Evolutionary conservation across 106 monocot genomes (phyloP), one percentile per base, ranked within the genome.

Genomic region (Allium cepa): DNA sequence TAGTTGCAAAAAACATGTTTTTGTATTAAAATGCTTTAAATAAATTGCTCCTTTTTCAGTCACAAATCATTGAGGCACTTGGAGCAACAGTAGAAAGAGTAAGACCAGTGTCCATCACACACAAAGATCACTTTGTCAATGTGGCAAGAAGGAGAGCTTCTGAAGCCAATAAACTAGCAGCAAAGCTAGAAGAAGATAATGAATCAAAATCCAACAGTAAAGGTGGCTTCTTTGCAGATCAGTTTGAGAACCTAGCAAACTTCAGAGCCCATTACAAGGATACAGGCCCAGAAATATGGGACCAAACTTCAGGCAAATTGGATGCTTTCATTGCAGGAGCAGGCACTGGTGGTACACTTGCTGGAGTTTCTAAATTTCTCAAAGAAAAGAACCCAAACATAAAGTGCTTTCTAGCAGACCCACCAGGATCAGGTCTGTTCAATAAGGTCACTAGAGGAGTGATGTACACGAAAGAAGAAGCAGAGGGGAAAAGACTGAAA

Each of bases 361-460:
- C 97, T 64, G 97, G 97, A 77, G 70, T 99, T 66, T 99, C 97
- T 71, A 67, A 77, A 51, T 99, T 80, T 79, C 87, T 99, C 49
- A 92, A 99, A 91, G 92, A 84, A 58, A 92, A 90, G 73, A 75
- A 90, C 66, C 77, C 86, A 60, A 82, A 74, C 49, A 80, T 99
- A 49, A 99, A 90, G 73, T 99, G 92, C 60, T 99, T 82, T 64
- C 86, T 99, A 27, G 57, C 92, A 59, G 97, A 92, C 74, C 97
- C 97, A 52, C 92, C 97, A 17, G 92, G 97, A 49, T 99, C 97
- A 57, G 97, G 97, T 62, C 72, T 99, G 57, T 99, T 86, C 83
- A 99, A 99, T 77, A 99, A 90, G 65, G 92, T 99, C n/a, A 92
- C 79, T 27, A 79, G 97, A 77, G 97, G 97, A 46, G 97, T 99